These are phyloP conservation scores for Naegleria fowleri DNA, from an alignment of 208 protist species.

Conservation along the genomic window DNA sequence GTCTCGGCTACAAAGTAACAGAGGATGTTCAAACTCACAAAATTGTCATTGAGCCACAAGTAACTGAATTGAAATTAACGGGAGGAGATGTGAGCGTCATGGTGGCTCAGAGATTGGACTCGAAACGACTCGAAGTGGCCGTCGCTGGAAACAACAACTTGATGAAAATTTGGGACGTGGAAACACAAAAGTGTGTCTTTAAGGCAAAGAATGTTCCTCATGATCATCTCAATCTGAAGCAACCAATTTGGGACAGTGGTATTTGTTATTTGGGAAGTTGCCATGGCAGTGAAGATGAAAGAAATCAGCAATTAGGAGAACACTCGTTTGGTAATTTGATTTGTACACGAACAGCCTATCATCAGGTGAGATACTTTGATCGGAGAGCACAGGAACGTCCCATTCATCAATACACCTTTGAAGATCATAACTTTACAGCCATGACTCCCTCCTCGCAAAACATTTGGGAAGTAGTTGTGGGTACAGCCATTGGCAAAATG, in stretches of 20 bases:
- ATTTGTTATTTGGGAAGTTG: background rate
- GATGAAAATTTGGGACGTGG: constrained; percentile 1
- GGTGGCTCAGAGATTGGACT: background rate
- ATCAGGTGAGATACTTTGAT: constrained; percentile 73
- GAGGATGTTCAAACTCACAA: background rate
- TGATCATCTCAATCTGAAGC: background rate
- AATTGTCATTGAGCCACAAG: background rate
- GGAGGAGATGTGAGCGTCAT: background rate
- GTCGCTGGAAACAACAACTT: background rate
- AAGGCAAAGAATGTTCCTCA: constrained; percentile 17
- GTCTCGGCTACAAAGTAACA: background rate
- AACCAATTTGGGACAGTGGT: background rate
- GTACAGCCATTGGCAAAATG: background rate
- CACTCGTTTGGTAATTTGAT: constrained; percentile 47
- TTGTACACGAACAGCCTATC: constrained; percentile 62
- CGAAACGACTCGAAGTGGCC: background rate
- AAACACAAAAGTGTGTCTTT: constrained; percentile 20
- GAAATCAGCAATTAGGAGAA: background rate
- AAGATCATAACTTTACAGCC: background rate
- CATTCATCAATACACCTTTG: constrained; percentile 31
- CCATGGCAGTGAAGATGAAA: background rate
- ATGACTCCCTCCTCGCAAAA: background rate
- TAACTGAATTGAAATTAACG: background rate
- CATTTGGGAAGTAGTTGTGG: background rate
- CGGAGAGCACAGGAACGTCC: constrained; percentile 59